Evolutionary conservation across 2,329 filamentous ascomycete genomes (phyloP).

Genomic region (Cladophialophora exuberans): DNA sequence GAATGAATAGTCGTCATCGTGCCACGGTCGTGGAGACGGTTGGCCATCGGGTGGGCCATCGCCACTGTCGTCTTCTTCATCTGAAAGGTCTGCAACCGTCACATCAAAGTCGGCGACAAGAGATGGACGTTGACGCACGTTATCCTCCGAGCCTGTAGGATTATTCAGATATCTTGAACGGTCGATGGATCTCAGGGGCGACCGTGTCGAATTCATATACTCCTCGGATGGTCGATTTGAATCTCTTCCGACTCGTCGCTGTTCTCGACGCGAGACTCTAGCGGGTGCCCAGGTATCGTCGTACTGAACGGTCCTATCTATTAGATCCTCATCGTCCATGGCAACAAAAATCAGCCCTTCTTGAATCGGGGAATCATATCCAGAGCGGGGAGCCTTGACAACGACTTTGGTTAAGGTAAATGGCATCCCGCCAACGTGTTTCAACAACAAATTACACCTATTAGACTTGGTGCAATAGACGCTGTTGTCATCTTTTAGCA

Average conservation of each 20-base stretch:
- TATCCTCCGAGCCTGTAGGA: slow-evolving; percentile 16
- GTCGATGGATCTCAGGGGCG: slow-evolving; percentile 41
- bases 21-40: slow-evolving; percentile 31
- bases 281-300: slow-evolving; percentile 66
- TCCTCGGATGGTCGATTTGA: slow-evolving; percentile 43
- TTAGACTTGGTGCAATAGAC: slow-evolving; percentile 92
- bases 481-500: slow-evolving; percentile 77
- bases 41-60: slow-evolving; percentile 4
- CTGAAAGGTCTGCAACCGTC: slow-evolving; percentile 23
- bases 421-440: slow-evolving; percentile 76
- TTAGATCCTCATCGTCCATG: slow-evolving; percentile 78
- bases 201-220: slow-evolving; percentile 43
- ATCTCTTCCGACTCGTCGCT: slow-evolving; percentile 25
- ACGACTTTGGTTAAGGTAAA: slow-evolving; percentile 85
- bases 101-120: slow-evolving; percentile 27
- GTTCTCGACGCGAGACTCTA: slow-evolving; percentile 38
- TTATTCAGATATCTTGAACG: slow-evolving; percentile 31
- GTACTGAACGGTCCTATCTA: slow-evolving; percentile 73
- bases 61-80: slow-evolving; percentile 28
- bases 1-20: slow-evolving; percentile 29
- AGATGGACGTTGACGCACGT: too few relatives aligned
- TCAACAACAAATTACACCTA: slow-evolving; percentile 82
- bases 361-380: slow-evolving; percentile 84
- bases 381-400: slow-evolving; percentile 79
- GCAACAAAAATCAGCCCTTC: slow-evolving; percentile 91